phyloP scores from a whole-genome alignment of 2,329 filamentous ascomycete species.

The Tolypocladium tundrense region DNA sequence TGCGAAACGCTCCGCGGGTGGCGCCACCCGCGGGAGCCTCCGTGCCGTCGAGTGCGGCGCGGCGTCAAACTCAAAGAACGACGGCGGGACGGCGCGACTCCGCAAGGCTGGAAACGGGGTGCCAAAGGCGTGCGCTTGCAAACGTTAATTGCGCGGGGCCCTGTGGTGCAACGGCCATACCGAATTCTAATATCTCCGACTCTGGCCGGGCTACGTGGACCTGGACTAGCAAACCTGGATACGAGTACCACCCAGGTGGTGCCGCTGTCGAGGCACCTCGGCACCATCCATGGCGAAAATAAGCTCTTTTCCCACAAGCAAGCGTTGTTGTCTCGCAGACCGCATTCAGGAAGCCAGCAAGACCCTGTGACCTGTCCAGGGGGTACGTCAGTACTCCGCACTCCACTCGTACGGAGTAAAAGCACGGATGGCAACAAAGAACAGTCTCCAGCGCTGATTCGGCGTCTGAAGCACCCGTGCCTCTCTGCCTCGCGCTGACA shows the following conservation, averaged over 20 bases:
- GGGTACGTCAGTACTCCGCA: not conserved
- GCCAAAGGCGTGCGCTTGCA: not conserved
- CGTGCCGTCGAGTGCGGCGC: not conserved
- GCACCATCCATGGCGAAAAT: not conserved
- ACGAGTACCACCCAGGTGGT: not conserved
- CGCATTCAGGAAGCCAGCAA: not conserved
- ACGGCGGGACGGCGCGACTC: not conserved
- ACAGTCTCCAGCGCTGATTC: not conserved
- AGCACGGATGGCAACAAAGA: not conserved
- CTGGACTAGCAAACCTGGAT: not conserved
- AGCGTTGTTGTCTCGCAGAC: slow-evolving; percentile 2
- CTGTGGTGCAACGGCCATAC: not conserved
- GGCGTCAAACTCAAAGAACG: not conserved
- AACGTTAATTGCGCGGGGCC: not conserved
- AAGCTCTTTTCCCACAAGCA: not conserved
- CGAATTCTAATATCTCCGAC: not conserved
- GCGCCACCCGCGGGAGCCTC: not conserved
- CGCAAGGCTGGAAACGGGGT: not conserved
- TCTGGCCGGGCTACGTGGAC: not conserved
- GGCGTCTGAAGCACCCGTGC: not conserved
- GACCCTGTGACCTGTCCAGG: not conserved
- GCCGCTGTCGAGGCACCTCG: not conserved
- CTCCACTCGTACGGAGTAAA: not conserved
- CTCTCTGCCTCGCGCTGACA: not conserved
- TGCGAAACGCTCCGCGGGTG: not conserved